These are phyloP conservation scores for Ramularia endophylla DNA, from an alignment of 2,329 filamentous ascomycete species.

Conservation along the genomic window DNA sequence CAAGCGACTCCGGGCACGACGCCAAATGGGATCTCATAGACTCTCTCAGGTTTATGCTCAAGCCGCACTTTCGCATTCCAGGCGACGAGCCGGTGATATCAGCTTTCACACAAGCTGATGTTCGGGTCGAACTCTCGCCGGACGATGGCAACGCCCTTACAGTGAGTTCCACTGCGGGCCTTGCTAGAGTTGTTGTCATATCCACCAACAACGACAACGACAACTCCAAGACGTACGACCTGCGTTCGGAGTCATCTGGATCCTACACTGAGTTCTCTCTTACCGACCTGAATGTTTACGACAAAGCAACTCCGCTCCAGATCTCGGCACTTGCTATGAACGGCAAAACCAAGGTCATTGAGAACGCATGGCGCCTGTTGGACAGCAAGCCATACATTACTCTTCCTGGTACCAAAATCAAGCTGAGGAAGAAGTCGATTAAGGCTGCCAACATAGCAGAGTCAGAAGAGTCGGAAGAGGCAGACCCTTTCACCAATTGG, in stretches of 20 bases:
- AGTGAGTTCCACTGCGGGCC: conserved; percentile 3
- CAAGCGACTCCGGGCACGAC: no score
- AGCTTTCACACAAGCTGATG: conserved; percentile 3
- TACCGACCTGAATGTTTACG: no score
- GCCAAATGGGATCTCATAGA: conserved; percentile 33
- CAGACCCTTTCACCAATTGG: conserved; percentile 11
- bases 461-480: conserved; percentile 14
- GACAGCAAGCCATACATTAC: conserved; percentile 29
- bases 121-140: neutral
- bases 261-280: neutral
- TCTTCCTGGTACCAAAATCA: conserved; percentile 36
- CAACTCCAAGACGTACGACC: neutral
- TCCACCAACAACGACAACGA: neutral
- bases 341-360: conserved; percentile 32
- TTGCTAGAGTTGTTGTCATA: neutral
- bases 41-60: conserved; percentile 20
- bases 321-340: conserved; percentile 34
- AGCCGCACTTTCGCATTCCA: conserved; percentile 28
- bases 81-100: conserved; percentile 14
- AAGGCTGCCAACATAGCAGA: conserved; percentile 7
- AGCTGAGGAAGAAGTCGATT: conserved; percentile 36
- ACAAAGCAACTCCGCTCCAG: conserved; percentile 5
- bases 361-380: conserved; percentile 34
- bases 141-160: conserved; percentile 1
- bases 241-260: no score